phyloP scores from a whole-genome alignment of 164 flowering plant genomes.

The Magnolia kwangsiensis region DNA sequence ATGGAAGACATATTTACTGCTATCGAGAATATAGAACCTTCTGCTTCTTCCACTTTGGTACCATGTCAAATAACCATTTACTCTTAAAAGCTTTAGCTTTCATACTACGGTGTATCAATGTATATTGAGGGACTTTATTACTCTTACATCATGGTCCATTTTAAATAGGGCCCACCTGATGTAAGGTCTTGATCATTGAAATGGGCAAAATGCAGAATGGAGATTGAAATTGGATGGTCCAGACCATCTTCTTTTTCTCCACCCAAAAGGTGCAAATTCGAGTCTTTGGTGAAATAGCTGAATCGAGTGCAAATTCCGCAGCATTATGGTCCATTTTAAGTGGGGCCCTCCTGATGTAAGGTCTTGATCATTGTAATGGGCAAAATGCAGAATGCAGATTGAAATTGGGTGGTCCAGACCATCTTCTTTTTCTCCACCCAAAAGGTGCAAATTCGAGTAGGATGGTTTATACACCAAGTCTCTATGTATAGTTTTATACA shows the following conservation, averaged over 20 bases:
- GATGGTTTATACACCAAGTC: conserved; percentile 2
- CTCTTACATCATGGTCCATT: background rate
- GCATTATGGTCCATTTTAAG: background rate
- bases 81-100: no score
- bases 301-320: background rate
- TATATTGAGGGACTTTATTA: no score
- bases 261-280: background rate
- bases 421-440: background rate
- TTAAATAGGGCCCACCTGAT: background rate
- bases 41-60: no score
- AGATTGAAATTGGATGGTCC: background rate
- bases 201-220: background rate
- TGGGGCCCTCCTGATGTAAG: background rate
- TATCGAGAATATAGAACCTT: no score
- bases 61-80: no score
- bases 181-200: background rate
- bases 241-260: background rate
- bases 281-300: no score
- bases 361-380: background rate
- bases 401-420: background rate
- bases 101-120: no score
- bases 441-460: background rate
- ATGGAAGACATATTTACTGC: no score
- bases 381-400: background rate
- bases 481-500: background rate